Percentiles rank a stretch among this genome's conserved stretches.
Conservation (phyloP, 345 rosid species). For the Linum lewisii region DNA sequence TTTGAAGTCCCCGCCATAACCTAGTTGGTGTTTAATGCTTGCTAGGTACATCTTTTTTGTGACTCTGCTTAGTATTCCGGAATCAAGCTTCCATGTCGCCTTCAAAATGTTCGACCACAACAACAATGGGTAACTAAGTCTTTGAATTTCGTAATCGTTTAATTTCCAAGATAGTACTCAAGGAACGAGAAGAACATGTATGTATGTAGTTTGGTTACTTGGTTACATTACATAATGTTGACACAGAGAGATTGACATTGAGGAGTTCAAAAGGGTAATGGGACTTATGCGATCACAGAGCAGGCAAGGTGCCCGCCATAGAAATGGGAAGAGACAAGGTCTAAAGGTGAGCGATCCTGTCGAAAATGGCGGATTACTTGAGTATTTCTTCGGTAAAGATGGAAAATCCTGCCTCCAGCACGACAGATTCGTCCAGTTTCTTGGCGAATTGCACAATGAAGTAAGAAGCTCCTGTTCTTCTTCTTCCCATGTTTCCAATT, state of each 20-base stretch:
- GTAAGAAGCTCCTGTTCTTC: slow-evolving; percentile 1
- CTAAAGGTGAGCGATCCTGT: slow-evolving; percentile 13
- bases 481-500: no score
- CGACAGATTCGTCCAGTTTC: slow-evolving; percentile 19
- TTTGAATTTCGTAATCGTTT: neutral
- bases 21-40: neutral
- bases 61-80: slow-evolving; percentile 22
- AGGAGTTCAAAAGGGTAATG: slow-evolving; percentile 23
- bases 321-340: slow-evolving; percentile 16
- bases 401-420: slow-evolving; percentile 16
- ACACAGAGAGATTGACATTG: slow-evolving; percentile 21
- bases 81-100: slow-evolving; percentile 21
- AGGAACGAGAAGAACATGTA: neutral
- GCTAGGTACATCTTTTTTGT: slow-evolving; percentile 24
- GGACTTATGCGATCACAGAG: slow-evolving; percentile 22
- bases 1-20: no score
- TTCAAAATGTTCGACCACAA: slow-evolving; percentile 25
- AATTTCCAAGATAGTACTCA: neutral
- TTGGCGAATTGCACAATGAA: slow-evolving; percentile 20
- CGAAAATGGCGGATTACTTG: slow-evolving; percentile 21
- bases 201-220: neutral
- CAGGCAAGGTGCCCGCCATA: slow-evolving; percentile 17
- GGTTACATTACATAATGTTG: neutral
- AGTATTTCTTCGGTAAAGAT: slow-evolving; percentile 21
- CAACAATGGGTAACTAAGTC: slow-evolving; percentile 17